Base-by-base conservation (phyloP, 139 green algal genomes). In the Ettlia oleoabundans region DNA sequence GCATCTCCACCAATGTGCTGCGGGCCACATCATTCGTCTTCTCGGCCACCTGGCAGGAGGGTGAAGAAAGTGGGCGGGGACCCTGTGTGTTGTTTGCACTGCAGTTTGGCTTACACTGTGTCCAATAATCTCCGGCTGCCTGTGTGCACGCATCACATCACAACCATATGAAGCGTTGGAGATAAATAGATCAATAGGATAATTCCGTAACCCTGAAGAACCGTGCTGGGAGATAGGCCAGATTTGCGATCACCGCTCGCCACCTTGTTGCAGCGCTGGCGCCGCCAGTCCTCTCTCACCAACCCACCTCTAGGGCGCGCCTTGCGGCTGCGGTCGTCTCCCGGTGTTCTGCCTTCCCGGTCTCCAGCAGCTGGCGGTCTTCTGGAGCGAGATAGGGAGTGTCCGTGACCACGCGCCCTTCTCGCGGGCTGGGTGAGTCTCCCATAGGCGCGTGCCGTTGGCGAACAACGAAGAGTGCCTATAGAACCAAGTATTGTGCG, bases 1-100 rank as follows among this genome's bases (percentile, higher is more conserved):
- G 82, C 10, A 86, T 9, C 72, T 88, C 83, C 35, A 82, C 80
- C 24, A 88, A 40, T 21, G 83, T 88, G 80, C 37, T 47, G 1
- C n/a, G 38, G 4, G 83, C 83, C 68, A 88, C 66, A 30, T 88
- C 78, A 4, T 7, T 10, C 2, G 79, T 82, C 32, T 86, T 66
- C 40, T 86, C 78, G 15, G 83, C 83, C 21, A 86, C 40, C 83
- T 88, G 47, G 15, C 10, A 58, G 13, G 15, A 24, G 47, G 47
- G 47, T 10, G 47, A 58, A 15, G 47, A n/a, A n/a, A n/a, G n/a
- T n/a, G n/a, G n/a, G n/a, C n/a, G n/a, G n/a, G n/a, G n/a, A n/a
- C n/a, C n/a, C n/a, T n/a, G n/a, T n/a, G n/a, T n/a, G n/a, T n/a
- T n/a, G n/a, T n/a, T n/a, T n/a, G n/a, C n/a, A n/a, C n/a, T n/a